A percentile compares a stretch with the other conserved stretches of the same genome.
Conservation (phyloP, 1,139 yeast species). For the Blastobotrys capitulatus region DNA sequence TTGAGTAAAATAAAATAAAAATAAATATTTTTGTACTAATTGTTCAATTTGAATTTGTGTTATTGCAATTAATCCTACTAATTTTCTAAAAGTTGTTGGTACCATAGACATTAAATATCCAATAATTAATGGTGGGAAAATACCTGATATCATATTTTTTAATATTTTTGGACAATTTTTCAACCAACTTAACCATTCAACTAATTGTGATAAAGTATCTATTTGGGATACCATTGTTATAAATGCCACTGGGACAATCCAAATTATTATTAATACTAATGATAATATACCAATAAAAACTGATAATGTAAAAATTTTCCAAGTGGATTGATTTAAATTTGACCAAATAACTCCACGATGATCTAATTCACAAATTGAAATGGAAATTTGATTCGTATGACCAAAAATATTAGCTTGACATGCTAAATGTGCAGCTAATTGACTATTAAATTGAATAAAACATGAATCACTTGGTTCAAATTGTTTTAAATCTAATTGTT, state of each 20-base stretch:
- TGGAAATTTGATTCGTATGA: neutral
- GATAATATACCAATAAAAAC: conserved; percentile 50
- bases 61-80: conserved; percentile 66
- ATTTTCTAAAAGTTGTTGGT: conserved; percentile 60
- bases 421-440: conserved; percentile 30
- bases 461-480: conserved; percentile 26
- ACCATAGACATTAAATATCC: conserved; percentile 64
- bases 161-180: conserved; percentile 53
- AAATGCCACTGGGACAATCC: conserved; percentile 86
- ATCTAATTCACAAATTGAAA: conserved; percentile 20
- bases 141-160: conserved; percentile 67
- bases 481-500: conserved; percentile 19
- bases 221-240: conserved; percentile 76
- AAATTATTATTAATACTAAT: conserved; percentile 54
- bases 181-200: conserved; percentile 60
- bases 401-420: conserved; percentile 25
- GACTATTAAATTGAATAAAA: conserved; percentile 30
- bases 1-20: conserved; percentile 71
- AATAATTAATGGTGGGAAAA: conserved; percentile 64
- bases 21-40: conserved; percentile 71
- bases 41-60: conserved; percentile 60
- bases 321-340: conserved; percentile 18
- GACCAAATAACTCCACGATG: conserved; percentile 31
- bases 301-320: conserved; percentile 18
- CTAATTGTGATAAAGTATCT: conserved; percentile 53